Conservation (phyloP, 129 eudicot species). For the Calendula officinalis region DNA sequence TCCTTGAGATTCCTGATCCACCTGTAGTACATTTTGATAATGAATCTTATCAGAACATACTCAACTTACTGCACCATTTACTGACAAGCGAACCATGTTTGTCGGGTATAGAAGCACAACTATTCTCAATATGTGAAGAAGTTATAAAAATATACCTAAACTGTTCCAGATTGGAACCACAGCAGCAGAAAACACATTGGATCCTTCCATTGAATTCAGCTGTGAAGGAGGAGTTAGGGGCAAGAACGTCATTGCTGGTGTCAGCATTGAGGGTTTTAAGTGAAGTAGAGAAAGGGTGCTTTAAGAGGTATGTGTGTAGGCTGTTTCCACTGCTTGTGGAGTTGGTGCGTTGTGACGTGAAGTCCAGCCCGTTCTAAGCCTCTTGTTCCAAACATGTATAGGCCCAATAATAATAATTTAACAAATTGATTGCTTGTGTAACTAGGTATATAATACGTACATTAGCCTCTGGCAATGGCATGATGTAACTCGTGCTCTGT, state of each 20-base stretch:
- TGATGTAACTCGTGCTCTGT: conserved; percentile 11
- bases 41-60: conserved; percentile 70
- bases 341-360: conserved; percentile 82
- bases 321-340: conserved; percentile 81
- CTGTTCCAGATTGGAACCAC: conserved; percentile 50
- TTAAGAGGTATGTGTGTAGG: conserved; percentile 45
- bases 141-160: conserved; percentile 59
- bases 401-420: conserved; percentile 67
- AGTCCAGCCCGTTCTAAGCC: conserved; percentile 65
- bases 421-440: conserved; percentile 17
- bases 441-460: conserved; percentile 4
- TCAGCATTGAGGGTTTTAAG: conserved; percentile 66
- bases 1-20: conserved; percentile 75
- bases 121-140: conserved; percentile 56
- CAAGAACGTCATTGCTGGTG: conserved; percentile 59
- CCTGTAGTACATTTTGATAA: conserved; percentile 90
- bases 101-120: conserved; percentile 55
- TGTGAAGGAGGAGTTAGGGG: conserved; percentile 90
- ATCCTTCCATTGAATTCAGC: conserved; percentile 68
- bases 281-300: conserved; percentile 52
- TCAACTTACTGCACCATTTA: conserved; percentile 58
- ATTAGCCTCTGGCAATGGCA: conserved; percentile 16
- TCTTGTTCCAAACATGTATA: conserved; percentile 70
- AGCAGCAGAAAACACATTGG: conserved; percentile 53
- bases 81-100: conserved; percentile 45